Percentiles rank a stretch among this genome's conserved stretches.
Conservation (phyloP, 2,329 filamentous ascomycete genomes). For the Curvularia hawaiiensis region DNA sequence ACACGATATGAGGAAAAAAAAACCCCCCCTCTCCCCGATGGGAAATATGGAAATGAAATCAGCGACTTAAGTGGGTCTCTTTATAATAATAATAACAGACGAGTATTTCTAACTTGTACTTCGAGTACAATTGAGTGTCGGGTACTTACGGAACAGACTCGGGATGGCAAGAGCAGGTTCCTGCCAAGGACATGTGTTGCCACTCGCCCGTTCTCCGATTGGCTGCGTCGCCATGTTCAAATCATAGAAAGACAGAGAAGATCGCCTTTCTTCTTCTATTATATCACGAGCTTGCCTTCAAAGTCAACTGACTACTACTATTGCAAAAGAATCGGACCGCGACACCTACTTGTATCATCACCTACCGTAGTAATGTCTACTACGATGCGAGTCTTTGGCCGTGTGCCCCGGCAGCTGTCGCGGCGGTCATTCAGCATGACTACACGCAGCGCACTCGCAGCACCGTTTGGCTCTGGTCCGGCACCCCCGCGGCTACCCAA, state of each 20-base stretch:
- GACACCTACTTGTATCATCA: neutral
- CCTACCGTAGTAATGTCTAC: neutral
- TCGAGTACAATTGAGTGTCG: too few species aligned
- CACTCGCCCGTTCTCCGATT: slow-evolving; percentile 29
- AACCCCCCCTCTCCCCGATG: too few species aligned
- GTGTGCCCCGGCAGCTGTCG: slow-evolving; percentile 37
- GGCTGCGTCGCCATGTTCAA: slow-evolving; percentile 3
- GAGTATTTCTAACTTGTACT: too few species aligned
- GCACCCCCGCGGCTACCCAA: slow-evolving; percentile 85
- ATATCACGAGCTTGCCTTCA: neutral
- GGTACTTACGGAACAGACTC: neutral
- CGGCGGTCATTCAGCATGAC: slow-evolving; percentile 26
- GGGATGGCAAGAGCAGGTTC: too few species aligned
- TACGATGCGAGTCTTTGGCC: slow-evolving; percentile 26
- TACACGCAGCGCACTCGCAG: slow-evolving; percentile 17
- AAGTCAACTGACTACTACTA: neutral
- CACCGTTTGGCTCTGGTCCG: slow-evolving; percentile 56
- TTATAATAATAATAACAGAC: too few species aligned
- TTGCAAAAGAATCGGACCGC: neutral
- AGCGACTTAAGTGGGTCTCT: slow-evolving; percentile 25
- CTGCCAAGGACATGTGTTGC: slow-evolving; percentile 17
- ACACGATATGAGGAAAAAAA: too few species aligned
- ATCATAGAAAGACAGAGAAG: neutral
- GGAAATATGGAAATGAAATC: neutral
- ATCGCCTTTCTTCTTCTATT: neutral